Conservation (phyloP, 2,329 filamentous ascomycete species). For the Colletotrichum simmondsii region DNA sequence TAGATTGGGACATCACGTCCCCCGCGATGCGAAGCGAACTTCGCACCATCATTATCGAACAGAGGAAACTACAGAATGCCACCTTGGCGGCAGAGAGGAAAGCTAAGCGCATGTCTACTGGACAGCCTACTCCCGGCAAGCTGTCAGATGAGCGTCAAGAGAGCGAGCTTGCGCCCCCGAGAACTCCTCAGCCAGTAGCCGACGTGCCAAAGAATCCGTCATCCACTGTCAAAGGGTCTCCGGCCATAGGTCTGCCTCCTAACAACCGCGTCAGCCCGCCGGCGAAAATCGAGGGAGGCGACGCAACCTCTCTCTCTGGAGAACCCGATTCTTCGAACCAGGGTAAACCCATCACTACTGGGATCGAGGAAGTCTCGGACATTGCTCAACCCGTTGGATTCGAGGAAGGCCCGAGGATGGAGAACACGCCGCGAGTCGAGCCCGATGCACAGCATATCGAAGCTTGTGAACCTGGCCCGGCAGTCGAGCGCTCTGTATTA, state of each 20-base stretch:
- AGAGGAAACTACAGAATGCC: constrained; percentile 69
- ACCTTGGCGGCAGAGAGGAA: constrained; percentile 51
- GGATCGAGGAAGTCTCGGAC: not conserved
- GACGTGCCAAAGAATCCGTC: constrained; percentile 33
- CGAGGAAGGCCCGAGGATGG: not conserved
- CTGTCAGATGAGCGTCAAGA: not conserved
- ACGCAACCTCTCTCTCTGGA: not conserved
- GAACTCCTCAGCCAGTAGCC: constrained; percentile 17
- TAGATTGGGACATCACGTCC: constrained; percentile 64
- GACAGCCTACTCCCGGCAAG: constrained; percentile 35
- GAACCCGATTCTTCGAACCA: not conserved
- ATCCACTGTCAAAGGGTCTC: constrained; percentile 27
- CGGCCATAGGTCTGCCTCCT: not conserved
- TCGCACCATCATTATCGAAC: constrained; percentile 71
- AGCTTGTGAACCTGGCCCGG: not conserved
- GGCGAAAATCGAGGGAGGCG: not conserved
- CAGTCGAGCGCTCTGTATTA: not conserved
- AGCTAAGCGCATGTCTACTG: constrained; percentile 44
- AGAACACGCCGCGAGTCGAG: not conserved
- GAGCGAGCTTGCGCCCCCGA: constrained; percentile 6
- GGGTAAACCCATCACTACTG: not conserved
- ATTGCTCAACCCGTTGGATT: not conserved
- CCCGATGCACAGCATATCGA: not conserved
- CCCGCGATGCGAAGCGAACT: constrained; percentile 72
- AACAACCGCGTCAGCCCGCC: not conserved